Evolutionary conservation across 345 rosid genomes (phyloP).

Genomic region (Eucalyptus caleyi): DNA sequence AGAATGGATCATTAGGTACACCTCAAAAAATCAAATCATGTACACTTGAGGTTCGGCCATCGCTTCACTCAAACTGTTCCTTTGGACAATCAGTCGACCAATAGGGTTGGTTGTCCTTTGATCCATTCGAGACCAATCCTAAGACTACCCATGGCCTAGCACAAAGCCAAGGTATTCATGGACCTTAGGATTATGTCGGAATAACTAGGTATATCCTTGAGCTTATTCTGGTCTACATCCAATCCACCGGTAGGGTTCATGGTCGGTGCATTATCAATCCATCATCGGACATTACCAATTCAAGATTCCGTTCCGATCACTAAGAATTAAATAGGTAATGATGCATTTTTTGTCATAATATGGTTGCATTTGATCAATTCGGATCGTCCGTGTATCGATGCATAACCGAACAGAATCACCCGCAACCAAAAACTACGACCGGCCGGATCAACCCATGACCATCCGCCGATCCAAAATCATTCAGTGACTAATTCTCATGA

Average conservation of each 20-base stretch:
- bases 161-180: too few relatives aligned
- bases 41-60: too few relatives aligned
- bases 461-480: too few relatives aligned
- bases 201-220: fast-evolving
- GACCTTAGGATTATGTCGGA: too few relatives aligned
- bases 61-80: fast-evolving
- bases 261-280: too few relatives aligned
- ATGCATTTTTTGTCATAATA: too few relatives aligned
- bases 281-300: fast-evolving
- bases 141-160: too few relatives aligned
- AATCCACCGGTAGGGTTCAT: too few relatives aligned
- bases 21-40: fast-evolving
- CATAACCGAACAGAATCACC: fast-evolving
- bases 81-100: fast-evolving
- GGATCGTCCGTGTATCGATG: fast-evolving
- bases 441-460: fast-evolving
- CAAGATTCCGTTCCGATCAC: fast-evolving
- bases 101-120: too few relatives aligned
- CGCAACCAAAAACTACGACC: fast-evolving
- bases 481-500: fast-evolving
- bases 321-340: too few relatives aligned
- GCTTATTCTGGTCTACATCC: fast-evolving
- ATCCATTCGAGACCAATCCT: fast-evolving
- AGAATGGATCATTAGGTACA: too few relatives aligned
- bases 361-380: too few relatives aligned